Percentiles rank a stretch among this genome's conserved stretches.
phyloP scores from a whole-genome alignment of 352 stramenopile species.

The Halophytophthora batemanensis region DNA sequence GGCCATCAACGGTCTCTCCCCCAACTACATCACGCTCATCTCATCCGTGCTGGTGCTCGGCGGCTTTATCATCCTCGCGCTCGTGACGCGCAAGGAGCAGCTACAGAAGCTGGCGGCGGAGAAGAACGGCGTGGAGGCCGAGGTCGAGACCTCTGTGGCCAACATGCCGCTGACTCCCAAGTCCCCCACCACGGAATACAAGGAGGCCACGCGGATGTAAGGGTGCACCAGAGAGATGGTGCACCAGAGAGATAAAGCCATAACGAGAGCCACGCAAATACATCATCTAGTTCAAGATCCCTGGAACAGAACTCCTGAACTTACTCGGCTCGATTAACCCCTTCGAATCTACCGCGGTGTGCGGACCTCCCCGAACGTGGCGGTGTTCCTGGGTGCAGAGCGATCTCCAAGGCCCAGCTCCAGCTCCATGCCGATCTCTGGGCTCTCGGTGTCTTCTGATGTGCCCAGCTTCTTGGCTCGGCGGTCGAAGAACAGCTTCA shows the following conservation, averaged over 20 bases:
- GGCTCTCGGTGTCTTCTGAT: slow-evolving; percentile 10
- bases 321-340: no score
- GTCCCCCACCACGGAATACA: slow-evolving; percentile 26
- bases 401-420: neutral
- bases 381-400: no score
- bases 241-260: neutral
- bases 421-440: slow-evolving; percentile 10
- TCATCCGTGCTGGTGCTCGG: slow-evolving; percentile 67
- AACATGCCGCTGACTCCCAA: slow-evolving; percentile 21
- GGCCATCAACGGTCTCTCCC: slow-evolving; percentile 55
- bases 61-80: slow-evolving; percentile 69
- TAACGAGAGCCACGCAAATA: slow-evolving; percentile 3
- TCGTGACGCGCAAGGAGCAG: slow-evolving; percentile 33
- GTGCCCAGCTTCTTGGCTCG: slow-evolving; percentile 3
- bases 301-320: no score
- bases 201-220: slow-evolving; percentile 16
- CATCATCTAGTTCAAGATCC: no score
- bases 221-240: neutral
- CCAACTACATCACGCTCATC: slow-evolving; percentile 47
- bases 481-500: slow-evolving; percentile 38
- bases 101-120: slow-evolving; percentile 3
- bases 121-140: slow-evolving; percentile 1
- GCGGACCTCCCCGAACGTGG: no score
- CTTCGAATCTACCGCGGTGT: no score
- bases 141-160: slow-evolving; percentile 1